phyloP scores from a whole-genome alignment of 1,284 basidiomycete genomes.

The Leccinum fallax region DNA sequence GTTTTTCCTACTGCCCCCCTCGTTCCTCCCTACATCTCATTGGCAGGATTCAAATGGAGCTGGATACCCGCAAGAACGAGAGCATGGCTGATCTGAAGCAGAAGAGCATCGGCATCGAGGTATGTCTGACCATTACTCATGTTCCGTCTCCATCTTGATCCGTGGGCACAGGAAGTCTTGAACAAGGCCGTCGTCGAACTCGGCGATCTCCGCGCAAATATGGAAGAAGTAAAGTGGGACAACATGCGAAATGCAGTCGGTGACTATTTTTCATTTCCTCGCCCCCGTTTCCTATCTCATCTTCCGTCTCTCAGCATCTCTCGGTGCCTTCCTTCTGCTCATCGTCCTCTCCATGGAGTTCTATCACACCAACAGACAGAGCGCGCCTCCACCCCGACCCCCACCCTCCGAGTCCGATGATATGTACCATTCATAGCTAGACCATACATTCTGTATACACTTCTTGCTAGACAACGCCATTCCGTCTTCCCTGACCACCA shows the following conservation, averaged over 20 bases:
- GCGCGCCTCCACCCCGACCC: slow-evolving; percentile 38
- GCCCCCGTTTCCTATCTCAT: neutral
- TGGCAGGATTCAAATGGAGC: slow-evolving; percentile 88
- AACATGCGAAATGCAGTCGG: slow-evolving; percentile 86
- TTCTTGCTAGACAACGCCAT: slow-evolving; percentile 3
- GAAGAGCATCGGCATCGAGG: slow-evolving; percentile 90
- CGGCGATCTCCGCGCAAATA: slow-evolving; percentile 84
- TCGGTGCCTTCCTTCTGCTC: slow-evolving; percentile 64
- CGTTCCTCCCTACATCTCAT: slow-evolving; percentile 4
- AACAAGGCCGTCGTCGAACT: slow-evolving; percentile 85
- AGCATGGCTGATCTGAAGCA: slow-evolving; percentile 86
- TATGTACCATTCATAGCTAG: slow-evolving; percentile 22
- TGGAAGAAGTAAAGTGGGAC: slow-evolving; percentile 91
- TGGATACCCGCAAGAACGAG: slow-evolving; percentile 94
- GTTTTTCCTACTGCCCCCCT: slow-evolving; percentile 32
- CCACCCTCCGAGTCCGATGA: slow-evolving; percentile 21
- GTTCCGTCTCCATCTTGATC: slow-evolving; percentile 2
- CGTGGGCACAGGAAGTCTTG: slow-evolving; percentile 63
- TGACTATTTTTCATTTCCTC: slow-evolving; percentile 41
- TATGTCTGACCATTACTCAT: slow-evolving; percentile 31
- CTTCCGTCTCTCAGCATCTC: slow-evolving; percentile 47
- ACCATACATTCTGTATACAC: slow-evolving; percentile 19
- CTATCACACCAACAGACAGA: slow-evolving; percentile 40
- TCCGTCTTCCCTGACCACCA: neutral
- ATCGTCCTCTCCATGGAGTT: slow-evolving; percentile 73